Conservation (phyloP, 2,329 filamentous ascomycete genomes). For the Beauveria bassiana region DNA sequence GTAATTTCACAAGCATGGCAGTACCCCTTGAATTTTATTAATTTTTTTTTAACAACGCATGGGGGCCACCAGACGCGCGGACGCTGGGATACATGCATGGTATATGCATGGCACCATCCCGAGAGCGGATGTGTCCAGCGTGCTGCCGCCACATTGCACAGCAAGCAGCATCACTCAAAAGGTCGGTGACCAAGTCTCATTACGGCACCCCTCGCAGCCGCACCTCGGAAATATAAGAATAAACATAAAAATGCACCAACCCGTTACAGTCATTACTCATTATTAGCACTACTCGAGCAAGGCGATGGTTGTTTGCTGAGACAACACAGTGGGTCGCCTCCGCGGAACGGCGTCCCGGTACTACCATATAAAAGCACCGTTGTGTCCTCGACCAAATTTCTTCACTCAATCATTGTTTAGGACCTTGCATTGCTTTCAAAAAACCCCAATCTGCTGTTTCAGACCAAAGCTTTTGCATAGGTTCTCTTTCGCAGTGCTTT, state of each 20-base stretch:
- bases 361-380: slow-evolving; percentile 4
- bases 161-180: background rate
- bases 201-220: no score
- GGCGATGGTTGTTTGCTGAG: background rate
- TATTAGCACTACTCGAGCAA: background rate
- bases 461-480: background rate
- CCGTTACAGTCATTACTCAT: background rate
- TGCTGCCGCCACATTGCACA: no score
- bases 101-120: slow-evolving; percentile 1
- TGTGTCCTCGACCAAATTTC: slow-evolving; percentile 1
- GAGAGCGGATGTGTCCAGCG: background rate
- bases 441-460: background rate
- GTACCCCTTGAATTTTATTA: no score
- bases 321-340: background rate
- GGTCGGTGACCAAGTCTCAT: background rate
- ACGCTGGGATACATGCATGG: background rate
- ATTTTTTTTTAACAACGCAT: background rate
- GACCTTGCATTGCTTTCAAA: background rate
- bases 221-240: background rate
- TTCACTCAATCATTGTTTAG: background rate
- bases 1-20: background rate
- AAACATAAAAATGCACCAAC: background rate
- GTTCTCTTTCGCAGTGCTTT: background rate
- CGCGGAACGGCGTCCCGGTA: background rate
- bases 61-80: background rate